Evolutionary conservation across 169 alveolate species (phyloP).

Genomic region (Plasmodium sp.): DNA sequence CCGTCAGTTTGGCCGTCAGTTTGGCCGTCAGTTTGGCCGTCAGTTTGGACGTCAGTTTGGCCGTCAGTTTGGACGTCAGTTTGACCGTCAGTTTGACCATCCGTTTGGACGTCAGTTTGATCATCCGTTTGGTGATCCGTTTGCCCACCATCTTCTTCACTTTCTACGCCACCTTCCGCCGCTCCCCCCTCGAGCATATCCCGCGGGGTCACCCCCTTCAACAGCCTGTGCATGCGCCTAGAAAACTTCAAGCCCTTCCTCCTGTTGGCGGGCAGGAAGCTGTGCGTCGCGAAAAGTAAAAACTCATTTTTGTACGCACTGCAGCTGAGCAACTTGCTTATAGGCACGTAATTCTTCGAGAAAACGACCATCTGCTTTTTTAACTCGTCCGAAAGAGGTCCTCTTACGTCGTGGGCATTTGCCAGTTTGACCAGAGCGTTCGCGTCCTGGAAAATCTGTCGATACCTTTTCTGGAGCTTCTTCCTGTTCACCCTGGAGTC

Average conservation of each 20-base stretch:
- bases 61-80: background rate
- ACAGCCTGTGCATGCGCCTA: background rate
- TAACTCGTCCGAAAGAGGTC: background rate
- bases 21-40: background rate
- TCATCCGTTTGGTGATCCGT: background rate
- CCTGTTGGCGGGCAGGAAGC: background rate
- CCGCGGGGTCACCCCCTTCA: constrained; percentile 2
- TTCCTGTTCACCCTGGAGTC: background rate
- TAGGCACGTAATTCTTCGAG: constrained; percentile 4
- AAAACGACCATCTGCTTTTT: background rate
- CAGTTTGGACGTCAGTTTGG: background rate
- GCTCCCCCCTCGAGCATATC: background rate
- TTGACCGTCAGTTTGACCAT: background rate
- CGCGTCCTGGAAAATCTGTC: background rate
- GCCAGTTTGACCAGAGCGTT: background rate
- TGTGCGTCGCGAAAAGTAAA: background rate
- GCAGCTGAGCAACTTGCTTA: background rate
- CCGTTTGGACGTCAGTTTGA: background rate
- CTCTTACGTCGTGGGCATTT: background rate
- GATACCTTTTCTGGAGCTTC: background rate
- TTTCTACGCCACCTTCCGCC: background rate
- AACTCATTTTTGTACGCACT: constrained; percentile 19
- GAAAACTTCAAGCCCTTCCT: background rate
- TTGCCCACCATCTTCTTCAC: background rate
- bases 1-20: background rate